Base-by-base conservation (phyloP, 2,329 filamentous ascomycete genomes). In the Cladosporium austrohemisphaericum region DNA sequence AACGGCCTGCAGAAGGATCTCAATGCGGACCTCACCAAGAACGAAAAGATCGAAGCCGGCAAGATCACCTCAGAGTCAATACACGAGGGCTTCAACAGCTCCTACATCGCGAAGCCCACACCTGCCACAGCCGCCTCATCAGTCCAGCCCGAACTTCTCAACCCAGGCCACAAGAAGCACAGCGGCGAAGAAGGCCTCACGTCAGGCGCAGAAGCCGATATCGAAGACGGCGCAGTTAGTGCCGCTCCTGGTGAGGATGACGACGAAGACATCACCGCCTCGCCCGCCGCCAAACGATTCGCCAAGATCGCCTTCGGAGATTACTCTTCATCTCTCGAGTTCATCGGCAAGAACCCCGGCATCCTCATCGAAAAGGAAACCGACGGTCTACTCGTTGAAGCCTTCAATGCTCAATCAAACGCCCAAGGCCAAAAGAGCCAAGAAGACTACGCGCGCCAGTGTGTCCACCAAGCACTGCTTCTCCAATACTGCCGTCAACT, bases 31-130 rank as follows among this genome's bases (percentile, higher is more conserved):
- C 76, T 97, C 26, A 84, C 76, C 4, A 82, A 90, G 68, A 75
- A 98, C 32, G 88, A 97, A 72, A 86, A 84, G 67, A 86, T 93
- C 57, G 91, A 95, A 59, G 74, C 78, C 52, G 81, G 79, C 65
- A 96, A 97, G 73, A 98, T 98, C 56, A 98, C 93, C 9, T 97
- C 91, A 65, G 91, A 95, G 57, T 79, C 81, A 57, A 82, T 95
- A 60, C 86, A 91, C 62, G 90, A 85, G 2, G 93, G 93, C 5
- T 98, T 98, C 66, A 84, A 94, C 70, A 92, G 83, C 67, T 94
- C 91, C 2, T 80, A 86, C 57, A 82, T 98, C 47, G 76, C 80
- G 61, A 92, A 89, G 49, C 49, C 61, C 7, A 54, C 63, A 14
- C 52, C 58, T 18, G 52, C 59, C 1, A 40, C 61, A 2, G 50